These are phyloP conservation scores for Cytospora schulzeri DNA, from an alignment of 2,329 filamentous ascomycete genomes.

Conservation along the genomic window DNA sequence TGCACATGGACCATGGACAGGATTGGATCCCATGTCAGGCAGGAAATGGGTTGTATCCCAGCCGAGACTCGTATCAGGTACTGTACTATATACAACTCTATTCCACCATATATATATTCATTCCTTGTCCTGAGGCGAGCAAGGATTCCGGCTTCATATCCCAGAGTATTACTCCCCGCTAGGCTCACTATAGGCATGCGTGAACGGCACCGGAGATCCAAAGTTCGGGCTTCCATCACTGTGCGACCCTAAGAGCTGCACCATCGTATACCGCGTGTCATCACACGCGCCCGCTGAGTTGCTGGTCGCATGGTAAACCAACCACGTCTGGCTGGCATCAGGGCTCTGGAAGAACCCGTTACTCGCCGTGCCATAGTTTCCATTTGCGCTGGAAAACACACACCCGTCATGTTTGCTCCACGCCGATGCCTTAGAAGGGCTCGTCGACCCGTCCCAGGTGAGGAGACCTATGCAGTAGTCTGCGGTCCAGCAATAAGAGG, in stretches of 20 bases:
- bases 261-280: slow-evolving; percentile 55
- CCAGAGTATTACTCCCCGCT: slow-evolving; percentile 10
- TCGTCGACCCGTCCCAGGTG: slow-evolving; percentile 52
- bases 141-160: neutral
- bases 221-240: slow-evolving; percentile 56
- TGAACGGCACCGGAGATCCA: slow-evolving; percentile 36
- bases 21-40: no score
- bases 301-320: slow-evolving; percentile 57
- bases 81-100: no score
- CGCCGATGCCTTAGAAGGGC: slow-evolving; percentile 45
- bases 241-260: slow-evolving; percentile 52
- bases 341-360: slow-evolving; percentile 62
- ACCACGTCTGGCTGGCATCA: slow-evolving; percentile 56
- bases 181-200: slow-evolving; percentile 15
- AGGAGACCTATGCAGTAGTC: slow-evolving; percentile 57
- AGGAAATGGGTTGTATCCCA: no score
- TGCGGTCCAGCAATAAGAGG: slow-evolving; percentile 58
- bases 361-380: slow-evolving; percentile 59
- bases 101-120: no score
- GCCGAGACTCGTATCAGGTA: no score
- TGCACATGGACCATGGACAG: no score
- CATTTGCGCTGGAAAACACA: slow-evolving; percentile 54
- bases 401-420: slow-evolving; percentile 57
- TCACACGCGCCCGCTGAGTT: slow-evolving; percentile 54
- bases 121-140: neutral